Conservation (phyloP, 2,329 filamentous ascomycete species). For the Sporothrix dimorphospora region DNA sequence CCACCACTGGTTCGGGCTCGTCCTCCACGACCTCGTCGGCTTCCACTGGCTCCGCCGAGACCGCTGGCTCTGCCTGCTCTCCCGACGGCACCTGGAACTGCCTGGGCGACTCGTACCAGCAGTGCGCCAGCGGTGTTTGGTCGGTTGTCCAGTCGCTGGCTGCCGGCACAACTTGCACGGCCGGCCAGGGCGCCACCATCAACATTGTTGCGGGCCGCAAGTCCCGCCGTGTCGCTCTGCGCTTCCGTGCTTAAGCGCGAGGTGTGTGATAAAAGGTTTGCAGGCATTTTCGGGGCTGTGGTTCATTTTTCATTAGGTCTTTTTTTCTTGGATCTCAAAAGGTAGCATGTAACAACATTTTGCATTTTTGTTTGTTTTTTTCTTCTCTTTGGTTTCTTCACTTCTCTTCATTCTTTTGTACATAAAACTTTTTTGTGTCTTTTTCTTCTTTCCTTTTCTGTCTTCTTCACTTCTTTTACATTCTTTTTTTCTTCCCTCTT, state of each 20-base stretch:
- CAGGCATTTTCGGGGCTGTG: neutral
- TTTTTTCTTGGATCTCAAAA: neutral
- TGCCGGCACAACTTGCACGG: conserved; percentile 50
- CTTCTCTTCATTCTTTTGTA: conserved; percentile 15
- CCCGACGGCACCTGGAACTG: conserved; percentile 56
- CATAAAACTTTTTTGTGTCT: neutral
- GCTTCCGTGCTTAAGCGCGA: conserved; percentile 4
- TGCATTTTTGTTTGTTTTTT: neutral
- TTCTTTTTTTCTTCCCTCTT: conserved; percentile 7
- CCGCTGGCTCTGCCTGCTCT: conserved; percentile 51
- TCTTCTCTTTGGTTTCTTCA: conserved; percentile 2
- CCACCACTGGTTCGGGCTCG: conserved; percentile 24
- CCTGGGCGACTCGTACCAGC: conserved; percentile 54
- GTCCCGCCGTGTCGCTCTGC: conserved; percentile 34
- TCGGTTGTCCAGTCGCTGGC: conserved; percentile 47
- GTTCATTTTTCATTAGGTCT: neutral
- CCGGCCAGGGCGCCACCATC: conserved; percentile 40
- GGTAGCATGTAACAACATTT: conserved; percentile 21
- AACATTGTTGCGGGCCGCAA: conserved; percentile 36
- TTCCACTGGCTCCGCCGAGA: conserved; percentile 37
- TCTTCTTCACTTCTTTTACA: neutral
- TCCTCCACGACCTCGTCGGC: conserved; percentile 27
- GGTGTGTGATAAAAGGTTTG: neutral
- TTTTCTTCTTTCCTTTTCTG: neutral
- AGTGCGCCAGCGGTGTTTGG: conserved; percentile 56